Evolutionary conservation across 78 protist species (phyloP).

Genomic region (Anaeramoeba ignava): DNA sequence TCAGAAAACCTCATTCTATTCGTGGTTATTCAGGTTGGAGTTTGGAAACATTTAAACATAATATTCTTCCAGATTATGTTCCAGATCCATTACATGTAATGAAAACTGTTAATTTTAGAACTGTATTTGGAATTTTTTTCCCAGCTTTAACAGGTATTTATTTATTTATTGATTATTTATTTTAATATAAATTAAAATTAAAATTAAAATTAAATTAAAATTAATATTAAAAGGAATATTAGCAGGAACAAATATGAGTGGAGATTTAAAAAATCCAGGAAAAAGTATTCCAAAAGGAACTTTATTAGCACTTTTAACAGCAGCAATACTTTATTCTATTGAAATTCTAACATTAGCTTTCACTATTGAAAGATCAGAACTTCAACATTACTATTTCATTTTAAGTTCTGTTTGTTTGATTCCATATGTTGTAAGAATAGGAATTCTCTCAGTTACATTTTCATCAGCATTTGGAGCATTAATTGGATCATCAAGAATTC

Average conservation of each 20-base stretch:
- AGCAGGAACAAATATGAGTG: constrained; percentile 58
- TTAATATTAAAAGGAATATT: too few species aligned
- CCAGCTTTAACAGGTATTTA: constrained; percentile 67
- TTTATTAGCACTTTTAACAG: constrained; percentile 10
- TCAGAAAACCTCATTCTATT: background rate
- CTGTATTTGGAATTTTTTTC: constrained; percentile 46
- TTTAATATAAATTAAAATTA: too few species aligned
- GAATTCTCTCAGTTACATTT: constrained; percentile 23
- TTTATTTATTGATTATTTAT: too few species aligned
- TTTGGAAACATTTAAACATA: background rate
- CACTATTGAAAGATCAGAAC: too few species aligned
- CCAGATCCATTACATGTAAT: too few species aligned
- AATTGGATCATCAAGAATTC: constrained; percentile 45
- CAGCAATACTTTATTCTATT: constrained; percentile 26
- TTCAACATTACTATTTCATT: too few species aligned
- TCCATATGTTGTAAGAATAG: constrained; percentile 12
- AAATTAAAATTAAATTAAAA: too few species aligned
- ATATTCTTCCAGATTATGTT: constrained; percentile 11
- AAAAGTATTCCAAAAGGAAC: constrained; percentile 51
- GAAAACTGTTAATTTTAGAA: background rate
- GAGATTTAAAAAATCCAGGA: constrained; percentile 37
- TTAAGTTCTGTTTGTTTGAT: too few species aligned
- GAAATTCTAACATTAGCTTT: too few species aligned
- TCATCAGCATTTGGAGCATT: constrained; percentile 35
- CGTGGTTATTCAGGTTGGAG: background rate